Percentiles rank a stretch among this genome's conserved stretches.
phyloP scores from a whole-genome alignment of 2,329 filamentous ascomycete species.

The Magnaporthales sp. region DNA sequence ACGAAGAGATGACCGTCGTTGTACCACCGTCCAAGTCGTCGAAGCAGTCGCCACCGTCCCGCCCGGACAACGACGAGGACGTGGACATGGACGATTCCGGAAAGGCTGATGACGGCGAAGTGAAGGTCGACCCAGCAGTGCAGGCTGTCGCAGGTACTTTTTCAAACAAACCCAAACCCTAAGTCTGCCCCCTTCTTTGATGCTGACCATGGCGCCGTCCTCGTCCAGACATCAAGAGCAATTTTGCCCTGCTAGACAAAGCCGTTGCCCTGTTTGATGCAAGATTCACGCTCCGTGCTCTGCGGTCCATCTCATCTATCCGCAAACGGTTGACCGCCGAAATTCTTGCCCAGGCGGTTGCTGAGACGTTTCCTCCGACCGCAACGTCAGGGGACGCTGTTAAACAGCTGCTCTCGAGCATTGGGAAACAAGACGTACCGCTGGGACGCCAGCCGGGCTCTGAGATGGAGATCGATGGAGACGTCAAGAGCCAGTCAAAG shows the following conservation, averaged over 20 bases:
- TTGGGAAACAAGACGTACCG: constrained; percentile 57
- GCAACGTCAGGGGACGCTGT: constrained; percentile 55
- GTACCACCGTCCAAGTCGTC: constrained; percentile 63
- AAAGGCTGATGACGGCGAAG: constrained; percentile 36
- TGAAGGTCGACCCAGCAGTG: constrained; percentile 50
- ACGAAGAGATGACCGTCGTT: constrained; percentile 77
- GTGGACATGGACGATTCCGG: constrained; percentile 59
- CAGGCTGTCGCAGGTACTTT: constrained; percentile 52
- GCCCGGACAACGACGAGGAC: constrained; percentile 58
- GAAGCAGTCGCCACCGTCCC: constrained; percentile 42
- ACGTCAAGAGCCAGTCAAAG: constrained; percentile 42
- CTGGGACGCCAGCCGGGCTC: constrained; percentile 48
- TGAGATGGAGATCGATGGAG: constrained; percentile 68
- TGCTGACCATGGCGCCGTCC: constrained; percentile 13
- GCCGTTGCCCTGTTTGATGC: constrained; percentile 90
- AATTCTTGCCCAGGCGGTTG: constrained; percentile 71
- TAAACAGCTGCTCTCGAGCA: constrained; percentile 59
- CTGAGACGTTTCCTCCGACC: constrained; percentile 64
- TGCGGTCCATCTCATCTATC: constrained; percentile 91
- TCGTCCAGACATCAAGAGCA: constrained; percentile 78
- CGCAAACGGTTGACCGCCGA: constrained; percentile 83
- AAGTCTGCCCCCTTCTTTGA: neutral
- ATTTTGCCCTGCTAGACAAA: constrained; percentile 84
- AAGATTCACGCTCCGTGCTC: constrained; percentile 85
- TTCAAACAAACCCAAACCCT: neutral